A percentile compares a stretch with the other conserved stretches of the same genome.
Evolutionary conservation across 2,329 filamentous ascomycete species (phyloP).

Genomic region (Ophiocordyceps camponoti-saundersi): DNA sequence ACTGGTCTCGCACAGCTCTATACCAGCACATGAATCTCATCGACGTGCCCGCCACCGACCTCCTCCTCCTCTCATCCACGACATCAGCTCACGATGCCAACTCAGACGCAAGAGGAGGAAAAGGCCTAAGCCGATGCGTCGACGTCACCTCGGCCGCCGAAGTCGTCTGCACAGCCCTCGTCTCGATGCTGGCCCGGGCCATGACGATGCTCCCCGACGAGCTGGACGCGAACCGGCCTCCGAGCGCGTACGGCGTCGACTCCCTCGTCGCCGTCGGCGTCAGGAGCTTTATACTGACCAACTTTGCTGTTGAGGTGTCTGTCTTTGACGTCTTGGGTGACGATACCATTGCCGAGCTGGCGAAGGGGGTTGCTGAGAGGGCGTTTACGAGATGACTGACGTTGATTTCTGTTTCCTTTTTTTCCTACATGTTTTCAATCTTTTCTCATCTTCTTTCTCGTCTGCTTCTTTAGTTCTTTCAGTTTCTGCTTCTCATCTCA

Average conservation of each 20-base stretch:
- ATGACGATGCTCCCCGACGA: slow-evolving; percentile 27
- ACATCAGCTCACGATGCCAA: neutral
- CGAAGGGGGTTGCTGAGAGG: slow-evolving; percentile 17
- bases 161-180: slow-evolving; percentile 19
- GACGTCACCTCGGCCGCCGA: slow-evolving; percentile 12
- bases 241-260: slow-evolving; percentile 32
- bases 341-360: slow-evolving; percentile 20
- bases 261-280: slow-evolving; percentile 34
- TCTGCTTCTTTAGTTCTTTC: too few species aligned
- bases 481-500: too few species aligned
- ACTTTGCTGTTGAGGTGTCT: slow-evolving; percentile 24
- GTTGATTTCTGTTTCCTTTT: neutral
- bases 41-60: slow-evolving; percentile 21
- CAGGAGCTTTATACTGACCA: slow-evolving; percentile 30
- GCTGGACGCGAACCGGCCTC: slow-evolving; percentile 22
- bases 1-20: slow-evolving; percentile 32
- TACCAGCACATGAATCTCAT: slow-evolving; percentile 30
- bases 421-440: neutral
- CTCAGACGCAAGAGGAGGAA: slow-evolving; percentile 6
- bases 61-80: slow-evolving; percentile 3
- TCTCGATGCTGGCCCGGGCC: slow-evolving; percentile 22
- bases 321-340: slow-evolving; percentile 31
- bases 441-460: neutral
- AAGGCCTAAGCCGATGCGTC: slow-evolving; percentile 13
- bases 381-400: slow-evolving; percentile 8